Evolutionary conservation across 2,329 filamentous ascomycete species (phyloP).

Genomic region (Pseudogymnoascus sp.): DNA sequence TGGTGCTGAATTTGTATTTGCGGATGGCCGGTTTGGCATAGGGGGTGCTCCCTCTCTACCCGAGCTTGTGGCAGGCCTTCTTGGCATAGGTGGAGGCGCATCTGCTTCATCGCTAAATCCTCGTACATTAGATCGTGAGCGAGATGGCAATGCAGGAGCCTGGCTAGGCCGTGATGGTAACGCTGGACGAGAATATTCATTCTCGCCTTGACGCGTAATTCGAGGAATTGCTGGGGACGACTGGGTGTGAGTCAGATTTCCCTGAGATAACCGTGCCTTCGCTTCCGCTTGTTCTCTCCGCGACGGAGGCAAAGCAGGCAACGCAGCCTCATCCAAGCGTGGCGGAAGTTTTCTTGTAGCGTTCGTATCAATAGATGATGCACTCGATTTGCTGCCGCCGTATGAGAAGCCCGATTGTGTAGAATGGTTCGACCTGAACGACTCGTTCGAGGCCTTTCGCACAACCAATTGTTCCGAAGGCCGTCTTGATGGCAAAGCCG

Average conservation of each 20-base stretch:
- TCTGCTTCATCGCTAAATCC: background rate
- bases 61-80: background rate
- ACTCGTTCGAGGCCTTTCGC: conserved; percentile 49
- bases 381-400: conserved; percentile 39
- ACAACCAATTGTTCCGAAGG: conserved; percentile 35
- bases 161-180: conserved; percentile 23
- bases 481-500: conserved; percentile 43
- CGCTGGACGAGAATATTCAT: conserved; percentile 17
- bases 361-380: conserved; percentile 32
- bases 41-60: background rate
- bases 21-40: background rate
- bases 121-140: background rate
- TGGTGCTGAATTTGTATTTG: conserved; percentile 19
- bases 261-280: conserved; percentile 30
- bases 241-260: conserved; percentile 32
- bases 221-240: conserved; percentile 33
- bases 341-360: conserved; percentile 45
- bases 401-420: conserved; percentile 43
- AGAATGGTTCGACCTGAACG: conserved; percentile 47
- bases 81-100: conserved; percentile 4
- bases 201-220: conserved; percentile 15
- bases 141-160: background rate
- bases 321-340: conserved; percentile 44
- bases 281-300: conserved; percentile 42
- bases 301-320: conserved; percentile 49